Evolutionary conservation across 179 eudicot genomes (phyloP).

Genomic region (Patellifolia procumbens): DNA sequence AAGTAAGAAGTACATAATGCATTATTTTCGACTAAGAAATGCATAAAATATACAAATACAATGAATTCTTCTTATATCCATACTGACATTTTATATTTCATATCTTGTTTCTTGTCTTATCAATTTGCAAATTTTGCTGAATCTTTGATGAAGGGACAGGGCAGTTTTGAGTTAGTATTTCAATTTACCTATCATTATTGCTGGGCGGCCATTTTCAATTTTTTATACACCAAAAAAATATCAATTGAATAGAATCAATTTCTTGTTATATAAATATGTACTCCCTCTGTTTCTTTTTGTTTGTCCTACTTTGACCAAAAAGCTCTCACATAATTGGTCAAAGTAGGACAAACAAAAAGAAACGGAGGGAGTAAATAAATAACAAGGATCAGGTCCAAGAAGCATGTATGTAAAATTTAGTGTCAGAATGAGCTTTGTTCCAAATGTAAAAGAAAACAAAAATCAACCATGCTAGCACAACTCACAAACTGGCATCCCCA

Average conservation of each 20-base stretch:
- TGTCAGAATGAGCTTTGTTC: neutral
- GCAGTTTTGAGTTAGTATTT: neutral
- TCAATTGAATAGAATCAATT: neutral
- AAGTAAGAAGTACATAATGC: no score
- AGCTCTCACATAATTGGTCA: no score
- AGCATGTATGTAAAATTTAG: neutral
- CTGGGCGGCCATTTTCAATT: neutral
- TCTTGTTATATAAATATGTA: neutral
- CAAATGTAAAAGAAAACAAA: neutral
- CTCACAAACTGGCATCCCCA: constrained; percentile 3
- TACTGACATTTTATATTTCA: neutral
- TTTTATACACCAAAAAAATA: neutral
- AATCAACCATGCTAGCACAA: constrained; percentile 12
- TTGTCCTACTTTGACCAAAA: no score
- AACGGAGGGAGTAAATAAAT: no score
- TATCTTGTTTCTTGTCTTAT: neutral
- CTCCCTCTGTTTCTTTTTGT: no score
- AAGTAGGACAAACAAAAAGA: no score
- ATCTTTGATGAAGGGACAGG: neutral
- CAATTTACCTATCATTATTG: neutral
- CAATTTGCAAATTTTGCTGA: neutral
- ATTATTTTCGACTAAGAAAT: no score
- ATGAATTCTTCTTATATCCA: neutral
- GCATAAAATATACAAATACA: neutral
- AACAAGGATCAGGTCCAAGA: constrained; percentile 11